Percentiles rank a stretch among this genome's conserved stretches.
These are phyloP conservation scores for Peronosclerospora sorghi DNA, from an alignment of 352 stramenopile species.

Conservation along the genomic window DNA sequence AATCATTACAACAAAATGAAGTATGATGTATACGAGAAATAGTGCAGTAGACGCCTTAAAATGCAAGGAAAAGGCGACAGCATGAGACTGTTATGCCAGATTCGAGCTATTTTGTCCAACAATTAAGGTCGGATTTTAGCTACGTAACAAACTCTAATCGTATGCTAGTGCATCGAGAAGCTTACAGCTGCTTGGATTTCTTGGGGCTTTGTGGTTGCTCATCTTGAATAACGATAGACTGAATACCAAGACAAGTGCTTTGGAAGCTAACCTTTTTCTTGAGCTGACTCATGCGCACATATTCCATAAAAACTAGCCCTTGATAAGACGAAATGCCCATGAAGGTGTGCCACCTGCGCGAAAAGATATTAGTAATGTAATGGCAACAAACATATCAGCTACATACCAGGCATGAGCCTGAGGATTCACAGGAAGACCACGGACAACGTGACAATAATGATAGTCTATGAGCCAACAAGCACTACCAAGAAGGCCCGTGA, in stretches of 20 bases:
- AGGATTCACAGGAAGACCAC: conserved; percentile 51
- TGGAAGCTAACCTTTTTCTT: conserved; percentile 49
- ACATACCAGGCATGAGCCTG: conserved; percentile 65
- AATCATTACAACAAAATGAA: no score
- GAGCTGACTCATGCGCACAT: conserved; percentile 69
- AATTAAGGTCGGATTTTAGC: no score
- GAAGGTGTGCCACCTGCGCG: conserved; percentile 65
- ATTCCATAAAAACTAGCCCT: conserved; percentile 80
- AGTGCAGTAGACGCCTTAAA: no score
- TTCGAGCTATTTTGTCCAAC: no score
- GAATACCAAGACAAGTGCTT: conserved; percentile 42
- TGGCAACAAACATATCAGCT: conserved; percentile 1
- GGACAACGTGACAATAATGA: conserved; percentile 55
- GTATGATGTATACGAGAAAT: no score
- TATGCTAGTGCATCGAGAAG: no score
- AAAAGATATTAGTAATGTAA: background rate
- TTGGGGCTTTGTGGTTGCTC: conserved; percentile 4
- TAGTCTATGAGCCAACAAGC: conserved; percentile 74
- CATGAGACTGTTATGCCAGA: no score
- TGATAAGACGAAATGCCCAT: conserved; percentile 72
- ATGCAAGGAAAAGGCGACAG: no score
- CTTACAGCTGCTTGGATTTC: conserved; percentile 30
- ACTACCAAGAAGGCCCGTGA: conserved; percentile 49
- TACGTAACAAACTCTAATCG: no score
- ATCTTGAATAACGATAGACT: conserved; percentile 51